These are phyloP conservation scores for Striga asiatica DNA, from an alignment of 257 asterid genomes.

Conservation along the genomic window DNA sequence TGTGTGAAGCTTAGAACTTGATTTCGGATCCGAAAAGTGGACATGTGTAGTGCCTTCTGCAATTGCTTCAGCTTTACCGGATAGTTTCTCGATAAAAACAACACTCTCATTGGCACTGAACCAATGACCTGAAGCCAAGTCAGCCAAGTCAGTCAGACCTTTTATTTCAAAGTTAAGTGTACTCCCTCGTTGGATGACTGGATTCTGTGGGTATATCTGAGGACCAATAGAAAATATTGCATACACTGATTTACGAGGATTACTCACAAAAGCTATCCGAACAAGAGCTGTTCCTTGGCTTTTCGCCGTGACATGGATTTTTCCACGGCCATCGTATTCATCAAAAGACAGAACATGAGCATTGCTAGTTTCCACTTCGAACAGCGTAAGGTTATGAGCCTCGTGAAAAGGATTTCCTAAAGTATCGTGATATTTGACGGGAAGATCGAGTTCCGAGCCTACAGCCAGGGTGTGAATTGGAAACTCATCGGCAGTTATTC, in stretches of 20 bases:
- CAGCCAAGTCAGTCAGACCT: constrained; percentile 39
- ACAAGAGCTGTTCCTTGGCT: constrained; percentile 66
- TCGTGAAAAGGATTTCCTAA: constrained; percentile 75
- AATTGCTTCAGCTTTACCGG: constrained; percentile 74
- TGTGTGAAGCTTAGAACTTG: constrained; percentile 45
- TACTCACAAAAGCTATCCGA: constrained; percentile 32
- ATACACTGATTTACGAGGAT: constrained; percentile 53
- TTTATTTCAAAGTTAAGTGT: constrained; percentile 42
- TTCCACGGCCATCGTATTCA: constrained; percentile 29
- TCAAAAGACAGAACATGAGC: constrained; percentile 54
- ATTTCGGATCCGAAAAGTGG: constrained; percentile 33
- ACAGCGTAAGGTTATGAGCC: constrained; percentile 48
- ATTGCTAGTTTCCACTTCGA: constrained; percentile 61
- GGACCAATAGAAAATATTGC: constrained; percentile 63
- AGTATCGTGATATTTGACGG: constrained; percentile 48
- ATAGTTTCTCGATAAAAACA: constrained; percentile 33
- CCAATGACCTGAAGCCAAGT: constrained; percentile 58
- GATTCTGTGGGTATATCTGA: constrained; percentile 60
- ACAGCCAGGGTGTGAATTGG: constrained; percentile 46
- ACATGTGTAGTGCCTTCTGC: constrained; percentile 54
- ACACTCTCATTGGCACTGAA: constrained; percentile 55
- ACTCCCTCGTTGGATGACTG: constrained; percentile 47
- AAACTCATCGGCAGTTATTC: constrained; percentile 37
- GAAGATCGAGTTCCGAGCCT: constrained; percentile 53
- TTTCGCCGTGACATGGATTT: constrained; percentile 37